These are phyloP conservation scores for Calonectria crousiana DNA, from an alignment of 2,329 filamentous ascomycete species.

Conservation along the genomic window DNA sequence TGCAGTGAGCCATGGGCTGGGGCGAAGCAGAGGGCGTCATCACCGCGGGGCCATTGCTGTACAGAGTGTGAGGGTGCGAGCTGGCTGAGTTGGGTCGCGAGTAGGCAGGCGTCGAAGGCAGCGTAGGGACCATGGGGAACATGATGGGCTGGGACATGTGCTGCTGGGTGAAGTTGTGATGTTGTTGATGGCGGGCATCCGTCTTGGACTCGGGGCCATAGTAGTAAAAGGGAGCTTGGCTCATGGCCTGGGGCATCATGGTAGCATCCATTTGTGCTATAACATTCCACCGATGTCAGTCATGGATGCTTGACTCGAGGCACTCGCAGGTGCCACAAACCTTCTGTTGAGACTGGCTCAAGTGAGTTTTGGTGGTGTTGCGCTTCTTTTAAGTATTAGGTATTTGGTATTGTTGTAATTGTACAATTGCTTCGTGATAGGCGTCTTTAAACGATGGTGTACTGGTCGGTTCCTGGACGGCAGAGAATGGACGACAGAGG, in stretches of 20 bases:
- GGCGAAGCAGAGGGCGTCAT: conserved; percentile 84
- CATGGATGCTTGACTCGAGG: conserved; percentile 14
- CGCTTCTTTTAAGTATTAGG: conserved; percentile 42
- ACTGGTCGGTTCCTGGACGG: conserved; percentile 39
- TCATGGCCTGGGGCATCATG: conserved; percentile 72
- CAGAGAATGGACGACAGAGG: conserved; percentile 60
- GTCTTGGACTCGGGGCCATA: conserved; percentile 82
- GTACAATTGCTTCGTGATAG: conserved; percentile 41
- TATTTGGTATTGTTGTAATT: conserved; percentile 37
- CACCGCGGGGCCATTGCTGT: conserved; percentile 69
- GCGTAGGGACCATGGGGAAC: conserved; percentile 67
- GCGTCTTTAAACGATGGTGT: conserved; percentile 43
- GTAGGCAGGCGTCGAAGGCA: conserved; percentile 74
- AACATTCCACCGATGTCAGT: conserved; percentile 31
- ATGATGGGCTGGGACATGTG: conserved; percentile 62
- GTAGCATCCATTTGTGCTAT: conserved; percentile 72
- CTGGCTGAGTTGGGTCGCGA: conserved; percentile 75
- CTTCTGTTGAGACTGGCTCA: conserved; percentile 32
- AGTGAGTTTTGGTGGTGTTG: conserved; percentile 16
- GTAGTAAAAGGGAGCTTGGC: conserved; percentile 86
- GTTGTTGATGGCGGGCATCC: conserved; percentile 73
- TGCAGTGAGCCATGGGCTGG: conserved; percentile 79
- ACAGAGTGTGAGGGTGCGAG: conserved; percentile 71
- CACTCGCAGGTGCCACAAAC: conserved; percentile 39
- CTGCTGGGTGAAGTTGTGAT: conserved; percentile 68